Evolutionary conservation across 805 yeast species (phyloP), one percentile per base, ranked within the genome.

Genomic region (Citeromyces nyonsensis): DNA sequence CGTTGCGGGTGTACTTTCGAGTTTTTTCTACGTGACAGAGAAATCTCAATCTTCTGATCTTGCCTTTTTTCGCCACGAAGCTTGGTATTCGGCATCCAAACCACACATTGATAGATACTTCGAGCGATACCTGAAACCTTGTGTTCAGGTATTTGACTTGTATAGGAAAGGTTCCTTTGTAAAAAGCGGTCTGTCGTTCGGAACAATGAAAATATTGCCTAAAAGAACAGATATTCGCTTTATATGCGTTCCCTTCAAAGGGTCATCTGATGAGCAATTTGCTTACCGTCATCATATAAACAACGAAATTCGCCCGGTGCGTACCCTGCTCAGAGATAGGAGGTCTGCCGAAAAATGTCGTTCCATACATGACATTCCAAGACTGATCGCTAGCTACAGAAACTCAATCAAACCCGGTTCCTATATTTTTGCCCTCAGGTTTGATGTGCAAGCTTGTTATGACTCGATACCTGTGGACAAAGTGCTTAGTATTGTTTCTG

Each of bases 391-490:
- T 5, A 25, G 41, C 0, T 80, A 59, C 42, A 66, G 60, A 2
- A 22, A 33, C 4, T 33, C 35, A 26, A 37, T 38, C 11, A 43
- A 45, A 0, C 27, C 13, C 2, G 10, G 62, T 4, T 70, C 70
- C 0, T 32, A 40, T 2, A 39, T 74, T 0, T 66, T 57, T 43
- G 66, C 66, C 10, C 56, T 79, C 15, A 82, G 80, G 41, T 79
- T 83, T 49, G 97, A 86, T 48, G 71, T 81, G 39, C 63, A 62
- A 35, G 63, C 74, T 3, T 84, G 95, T 35, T 86, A 72, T 48
- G 96, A 88, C 44, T 66, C 73, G 2, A 56, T 85, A 11, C 73
- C 80, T 10, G 67, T 65, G 30, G 40, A 43, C 0, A 59, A 58
- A 36, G 55, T 69, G 2, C 34, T 61, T 2, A 39, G 31, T 8